phyloP scores from a whole-genome alignment of 2,329 filamentous ascomycete species.

The Fusarium ambrosium region DNA sequence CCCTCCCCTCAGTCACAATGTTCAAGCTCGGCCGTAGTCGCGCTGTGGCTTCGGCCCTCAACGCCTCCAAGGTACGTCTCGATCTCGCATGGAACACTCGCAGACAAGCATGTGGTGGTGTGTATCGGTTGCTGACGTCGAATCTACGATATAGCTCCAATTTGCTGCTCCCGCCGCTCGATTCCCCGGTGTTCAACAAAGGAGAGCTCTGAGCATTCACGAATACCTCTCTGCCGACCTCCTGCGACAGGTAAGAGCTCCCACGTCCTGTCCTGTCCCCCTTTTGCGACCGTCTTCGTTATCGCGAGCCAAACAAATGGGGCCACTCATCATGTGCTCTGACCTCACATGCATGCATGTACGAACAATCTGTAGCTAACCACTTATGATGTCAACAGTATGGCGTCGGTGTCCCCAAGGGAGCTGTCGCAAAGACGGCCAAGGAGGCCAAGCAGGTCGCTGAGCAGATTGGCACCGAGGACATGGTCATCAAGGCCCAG shows the following conservation, averaged over 20 bases:
- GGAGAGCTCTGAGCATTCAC: slow-evolving; percentile 93
- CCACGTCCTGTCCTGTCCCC: slow-evolving; percentile 4
- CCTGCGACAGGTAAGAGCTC: slow-evolving; percentile 74
- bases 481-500: slow-evolving; percentile 99
- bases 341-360: slow-evolving; percentile 8
- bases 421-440: slow-evolving; percentile 84
- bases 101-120: slow-evolving; percentile 7
- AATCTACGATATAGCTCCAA: slow-evolving; percentile 42
- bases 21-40: slow-evolving; percentile 89
- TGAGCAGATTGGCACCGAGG: slow-evolving; percentile 90
- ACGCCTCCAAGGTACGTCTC: slow-evolving; percentile 78
- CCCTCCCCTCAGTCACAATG: slow-evolving; percentile 67
- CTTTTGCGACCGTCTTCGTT: slow-evolving; percentile 28
- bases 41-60: slow-evolving; percentile 83
- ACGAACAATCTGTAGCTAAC: slow-evolving; percentile 29
- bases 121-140: slow-evolving; percentile 28
- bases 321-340: slow-evolving; percentile 15
- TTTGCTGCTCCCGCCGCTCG: slow-evolving; percentile 63
- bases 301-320: slow-evolving; percentile 24
- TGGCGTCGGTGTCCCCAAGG: slow-evolving; percentile 93
- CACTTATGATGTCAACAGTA: slow-evolving; percentile 70
- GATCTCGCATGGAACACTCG: neutral
- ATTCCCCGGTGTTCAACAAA: slow-evolving; percentile 81
- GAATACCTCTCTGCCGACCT: slow-evolving; percentile 97
- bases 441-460: slow-evolving; percentile 93